Conservation (phyloP, 2,329 filamentous ascomycete species). For the Scedosporium minutisporum region DNA sequence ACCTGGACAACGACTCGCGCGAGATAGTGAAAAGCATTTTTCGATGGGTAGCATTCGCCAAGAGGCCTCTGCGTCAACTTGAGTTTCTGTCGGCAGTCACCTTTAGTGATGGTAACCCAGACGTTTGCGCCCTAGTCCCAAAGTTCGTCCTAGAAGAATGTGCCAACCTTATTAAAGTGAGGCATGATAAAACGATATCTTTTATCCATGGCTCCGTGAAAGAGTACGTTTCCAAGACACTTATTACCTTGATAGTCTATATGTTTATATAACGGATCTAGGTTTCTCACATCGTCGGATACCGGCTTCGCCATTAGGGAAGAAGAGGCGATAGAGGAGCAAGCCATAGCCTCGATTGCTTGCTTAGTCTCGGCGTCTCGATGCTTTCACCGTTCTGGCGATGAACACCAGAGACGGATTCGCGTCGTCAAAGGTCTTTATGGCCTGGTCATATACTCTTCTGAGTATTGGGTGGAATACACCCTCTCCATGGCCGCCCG, state of each 20-base stretch:
- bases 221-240: slow-evolving; percentile 11
- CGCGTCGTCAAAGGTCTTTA: background rate
- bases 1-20: slow-evolving; percentile 17
- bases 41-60: slow-evolving; percentile 24
- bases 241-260: background rate
- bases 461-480: slow-evolving; percentile 1
- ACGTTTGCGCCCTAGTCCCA: slow-evolving; percentile 11
- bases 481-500: background rate
- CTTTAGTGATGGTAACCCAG: slow-evolving; percentile 12
- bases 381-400: background rate
- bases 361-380: background rate
- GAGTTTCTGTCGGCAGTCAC: slow-evolving; percentile 23
- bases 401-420: background rate
- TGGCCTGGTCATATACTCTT: background rate
- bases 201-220: slow-evolving; percentile 18
- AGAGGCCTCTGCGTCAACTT: slow-evolving; percentile 19
- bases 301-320: background rate
- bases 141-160: slow-evolving; percentile 13
- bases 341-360: background rate
- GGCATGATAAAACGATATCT: slow-evolving; percentile 10
- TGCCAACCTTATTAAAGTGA: slow-evolving; percentile 13
- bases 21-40: slow-evolving; percentile 18
- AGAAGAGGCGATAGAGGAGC: background rate
- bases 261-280: background rate
- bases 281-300: background rate